These are phyloP conservation scores for Trametes punicea DNA, from an alignment of 768 basidiomycete genomes.

Conservation along the genomic window DNA sequence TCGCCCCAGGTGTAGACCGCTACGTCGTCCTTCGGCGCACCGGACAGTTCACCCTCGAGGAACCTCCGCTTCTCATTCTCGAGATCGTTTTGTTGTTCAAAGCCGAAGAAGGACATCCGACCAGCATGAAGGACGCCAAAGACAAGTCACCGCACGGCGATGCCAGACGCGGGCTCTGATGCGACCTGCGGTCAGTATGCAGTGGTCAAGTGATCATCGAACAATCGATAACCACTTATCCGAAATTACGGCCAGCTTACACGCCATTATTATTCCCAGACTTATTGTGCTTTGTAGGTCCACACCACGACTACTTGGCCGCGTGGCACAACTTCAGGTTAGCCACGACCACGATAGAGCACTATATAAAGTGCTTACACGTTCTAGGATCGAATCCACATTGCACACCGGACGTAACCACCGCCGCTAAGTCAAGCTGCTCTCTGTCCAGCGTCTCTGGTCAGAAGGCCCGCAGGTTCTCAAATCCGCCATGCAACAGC, in stretches of 20 bases:
- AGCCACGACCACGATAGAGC: slow-evolving; percentile 3
- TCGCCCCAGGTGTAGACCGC: slow-evolving; percentile 93
- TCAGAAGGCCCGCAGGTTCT: too few species aligned
- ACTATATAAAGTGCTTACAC: background rate
- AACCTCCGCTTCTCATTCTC: slow-evolving; percentile 63
- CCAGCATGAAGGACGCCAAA: slow-evolving; percentile 14
- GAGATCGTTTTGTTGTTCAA: slow-evolving; percentile 53
- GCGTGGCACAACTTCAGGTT: slow-evolving; percentile 3
- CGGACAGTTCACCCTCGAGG: slow-evolving; percentile 37
- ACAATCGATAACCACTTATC: slow-evolving; percentile 13
- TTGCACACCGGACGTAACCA: too few species aligned
- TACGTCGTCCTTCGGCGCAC: slow-evolving; percentile 61
- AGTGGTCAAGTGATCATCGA: background rate
- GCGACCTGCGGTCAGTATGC: slow-evolving; percentile 3
- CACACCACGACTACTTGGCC: background rate
- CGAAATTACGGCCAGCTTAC: background rate
- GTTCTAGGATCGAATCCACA: background rate
- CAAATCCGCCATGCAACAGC: slow-evolving; percentile 15
- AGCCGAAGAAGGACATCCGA: slow-evolving; percentile 79
- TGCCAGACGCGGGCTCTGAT: slow-evolving; percentile 5
- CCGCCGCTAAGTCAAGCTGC: too few species aligned
- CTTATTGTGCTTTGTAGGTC: slow-evolving; percentile 14
- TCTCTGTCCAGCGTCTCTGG: too few species aligned
- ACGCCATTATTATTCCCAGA: background rate
- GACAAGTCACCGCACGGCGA: slow-evolving; percentile 8